Conservation (phyloP, 768 basidiomycete genomes). For the Mycena capillaripes region DNA sequence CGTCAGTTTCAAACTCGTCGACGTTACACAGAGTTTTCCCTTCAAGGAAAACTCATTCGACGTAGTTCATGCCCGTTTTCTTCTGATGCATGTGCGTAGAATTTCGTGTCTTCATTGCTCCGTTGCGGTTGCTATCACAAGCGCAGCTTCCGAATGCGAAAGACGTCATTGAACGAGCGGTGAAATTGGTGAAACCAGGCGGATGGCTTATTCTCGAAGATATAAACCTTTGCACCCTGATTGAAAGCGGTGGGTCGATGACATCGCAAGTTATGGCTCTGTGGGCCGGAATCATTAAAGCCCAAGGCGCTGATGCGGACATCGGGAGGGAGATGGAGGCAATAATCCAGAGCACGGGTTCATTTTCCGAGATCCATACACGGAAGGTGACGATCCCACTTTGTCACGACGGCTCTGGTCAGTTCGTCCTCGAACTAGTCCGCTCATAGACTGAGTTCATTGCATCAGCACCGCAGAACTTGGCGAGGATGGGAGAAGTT, state of each 20-base stretch:
- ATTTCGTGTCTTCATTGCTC: not conserved
- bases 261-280: not conserved
- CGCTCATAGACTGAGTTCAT: not conserved
- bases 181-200: slow-evolving; percentile 16
- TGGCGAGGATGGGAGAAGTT: not conserved
- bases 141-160: not conserved
- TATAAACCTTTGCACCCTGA: not conserved
- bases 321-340: slow-evolving; percentile 13
- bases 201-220: slow-evolving; percentile 23
- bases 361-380: slow-evolving; percentile 11
- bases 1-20: not conserved
- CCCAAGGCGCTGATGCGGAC: slow-evolving; percentile 1
- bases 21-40: not conserved
- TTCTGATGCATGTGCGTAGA: slow-evolving; percentile 11
- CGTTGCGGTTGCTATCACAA: not conserved
- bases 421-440: not conserved
- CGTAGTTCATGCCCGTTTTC: slow-evolving; percentile 6
- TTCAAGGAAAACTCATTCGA: slow-evolving; percentile 2
- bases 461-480: not conserved
- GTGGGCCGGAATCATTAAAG: not conserved
- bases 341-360: not conserved
- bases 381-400: not conserved
- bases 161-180: slow-evolving; percentile 2
- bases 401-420: not conserved
- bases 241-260: slow-evolving; percentile 2